Percentiles rank a stretch among this genome's conserved stretches.
phyloP scores from a whole-genome alignment of 768 basidiomycete genomes.

The Psilocybe cyanescens region DNA sequence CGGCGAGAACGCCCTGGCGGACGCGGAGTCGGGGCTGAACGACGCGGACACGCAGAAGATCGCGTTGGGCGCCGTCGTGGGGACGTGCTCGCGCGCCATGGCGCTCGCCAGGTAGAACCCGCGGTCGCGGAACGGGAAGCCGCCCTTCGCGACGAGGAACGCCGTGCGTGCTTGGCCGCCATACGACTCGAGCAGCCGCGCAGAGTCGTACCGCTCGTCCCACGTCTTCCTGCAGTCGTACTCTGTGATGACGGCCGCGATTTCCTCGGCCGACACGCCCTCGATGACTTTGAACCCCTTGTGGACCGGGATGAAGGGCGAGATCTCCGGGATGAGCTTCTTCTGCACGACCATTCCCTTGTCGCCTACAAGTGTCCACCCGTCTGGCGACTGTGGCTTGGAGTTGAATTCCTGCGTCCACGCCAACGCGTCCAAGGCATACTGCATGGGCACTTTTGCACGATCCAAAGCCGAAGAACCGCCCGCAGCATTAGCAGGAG shows the following conservation, averaged over 20 bases:
- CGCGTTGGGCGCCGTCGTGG: conserved; percentile 51
- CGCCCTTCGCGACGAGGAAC: conserved; percentile 74
- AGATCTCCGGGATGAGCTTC: conserved; percentile 77
- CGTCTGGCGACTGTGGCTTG: conserved; percentile 31
- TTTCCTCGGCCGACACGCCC: conserved; percentile 91
- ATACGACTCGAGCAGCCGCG: conserved; percentile 71
- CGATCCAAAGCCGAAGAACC: conserved; percentile 50
- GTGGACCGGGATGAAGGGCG: conserved; percentile 81
- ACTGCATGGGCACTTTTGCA: conserved; percentile 74
- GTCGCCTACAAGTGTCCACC: conserved; percentile 80
- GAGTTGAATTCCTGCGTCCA: conserved; percentile 79
- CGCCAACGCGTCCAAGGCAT: conserved; percentile 80
- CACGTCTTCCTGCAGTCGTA: conserved; percentile 76
- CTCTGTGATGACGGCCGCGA: conserved; percentile 73
- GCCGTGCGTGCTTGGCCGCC: conserved; percentile 74
- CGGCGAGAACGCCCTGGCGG: conserved; percentile 53
- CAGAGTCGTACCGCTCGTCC: conserved; percentile 87
- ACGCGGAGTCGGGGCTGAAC: conserved; percentile 66
- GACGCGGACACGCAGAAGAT: conserved; percentile 88
- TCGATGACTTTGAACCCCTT: conserved; percentile 91
- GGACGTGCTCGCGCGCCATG: conserved; percentile 58
- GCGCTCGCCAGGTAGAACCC: conserved; percentile 85
- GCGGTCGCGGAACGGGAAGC: conserved; percentile 90
- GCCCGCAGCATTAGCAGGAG: conserved; percentile 52
- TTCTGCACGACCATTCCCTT: conserved; percentile 79